Evolutionary conservation across 2,329 filamentous ascomycete genomes (phyloP), one percentile per base, ranked within the genome.

Genomic region (Polytolypa hystricis): DNA sequence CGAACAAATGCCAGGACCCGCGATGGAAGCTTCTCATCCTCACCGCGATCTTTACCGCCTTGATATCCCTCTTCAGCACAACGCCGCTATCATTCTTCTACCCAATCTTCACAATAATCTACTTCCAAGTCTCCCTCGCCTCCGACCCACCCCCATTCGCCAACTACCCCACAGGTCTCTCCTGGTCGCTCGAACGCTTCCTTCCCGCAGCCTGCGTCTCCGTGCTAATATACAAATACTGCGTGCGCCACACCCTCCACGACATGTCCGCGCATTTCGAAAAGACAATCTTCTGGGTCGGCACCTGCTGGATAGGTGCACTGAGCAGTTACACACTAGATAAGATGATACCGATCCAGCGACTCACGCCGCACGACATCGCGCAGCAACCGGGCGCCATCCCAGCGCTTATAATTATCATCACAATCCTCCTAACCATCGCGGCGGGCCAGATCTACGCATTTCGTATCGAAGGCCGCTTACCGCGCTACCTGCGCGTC

Each of bases 291-390:
- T 61, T 78, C 15, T 78, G 73, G 73, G 61, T 78, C 0, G 73
- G 73, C 0, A 63, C 67, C 8, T 72, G 69, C 42, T 78, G 74
- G 73, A 62, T 77, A 3, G 74, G 72, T 11, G 71, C 71, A 15
- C 48, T 78, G 36, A 75, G 76, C 55, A 77, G 73, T 45, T 73
- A 77, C 52, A 78, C 74, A 0, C 77, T 78, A 48, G 74, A 77
- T 54, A 67, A 67, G 33, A n/a, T n/a, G n/a, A 73, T 78, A 33
- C 74, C 74, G 0, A 73, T 78, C 28, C 70, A 74, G 38, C 73
- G 74, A 12, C 61, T 78, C 15, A 78, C 74, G 0, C 71, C 72
- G 1, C 72, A 76, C 48, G 74, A 78, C 46, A 63, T 78, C 47
- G 54, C 72, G 46, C 67, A 73, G 25, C 73, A 78, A 47, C 73